Evolutionary conservation across 225 moss, liverwort and hornwort species (phyloP).

Genomic region (Physcomitrellopsis africana): DNA sequence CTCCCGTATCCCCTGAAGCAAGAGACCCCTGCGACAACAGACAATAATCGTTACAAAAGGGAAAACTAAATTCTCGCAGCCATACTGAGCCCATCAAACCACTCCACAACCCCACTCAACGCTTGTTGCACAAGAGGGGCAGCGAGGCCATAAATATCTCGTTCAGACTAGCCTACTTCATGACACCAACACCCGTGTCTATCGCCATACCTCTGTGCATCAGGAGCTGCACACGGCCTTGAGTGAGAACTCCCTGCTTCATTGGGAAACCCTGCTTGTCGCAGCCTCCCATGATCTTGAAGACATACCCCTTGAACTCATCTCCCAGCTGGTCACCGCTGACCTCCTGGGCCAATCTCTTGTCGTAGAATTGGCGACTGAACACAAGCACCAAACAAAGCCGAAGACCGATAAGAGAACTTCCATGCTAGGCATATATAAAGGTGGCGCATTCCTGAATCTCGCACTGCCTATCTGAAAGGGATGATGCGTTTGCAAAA

Average conservation of each 20-base stretch:
- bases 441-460: not conserved
- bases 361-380: slow-evolving; percentile 88
- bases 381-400: not conserved
- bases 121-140: too few relatives aligned
- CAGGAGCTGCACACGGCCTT: slow-evolving; percentile 77
- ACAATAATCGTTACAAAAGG: not conserved
- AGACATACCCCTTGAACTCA: slow-evolving; percentile 90
- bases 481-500: not conserved
- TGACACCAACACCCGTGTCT: too few relatives aligned
- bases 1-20: slow-evolving; percentile 89
- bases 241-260: slow-evolving; percentile 92
- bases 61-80: too few relatives aligned
- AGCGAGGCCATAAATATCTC: too few relatives aligned
- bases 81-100: too few relatives aligned
- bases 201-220: slow-evolving; percentile 75
- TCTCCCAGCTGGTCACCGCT: slow-evolving; percentile 68
- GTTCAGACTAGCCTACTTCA: too few relatives aligned
- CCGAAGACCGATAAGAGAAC: not conserved
- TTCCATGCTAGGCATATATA: too few relatives aligned
- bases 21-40: slow-evolving; percentile 54
- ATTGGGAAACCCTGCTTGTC: slow-evolving; percentile 95
- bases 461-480: not conserved
- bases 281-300: slow-evolving; percentile 97
- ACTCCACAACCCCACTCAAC: too few relatives aligned
- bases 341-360: slow-evolving; percentile 91